Conservation (phyloP, 1,139 yeast genomes). For the Kazachstania sp. region DNA sequence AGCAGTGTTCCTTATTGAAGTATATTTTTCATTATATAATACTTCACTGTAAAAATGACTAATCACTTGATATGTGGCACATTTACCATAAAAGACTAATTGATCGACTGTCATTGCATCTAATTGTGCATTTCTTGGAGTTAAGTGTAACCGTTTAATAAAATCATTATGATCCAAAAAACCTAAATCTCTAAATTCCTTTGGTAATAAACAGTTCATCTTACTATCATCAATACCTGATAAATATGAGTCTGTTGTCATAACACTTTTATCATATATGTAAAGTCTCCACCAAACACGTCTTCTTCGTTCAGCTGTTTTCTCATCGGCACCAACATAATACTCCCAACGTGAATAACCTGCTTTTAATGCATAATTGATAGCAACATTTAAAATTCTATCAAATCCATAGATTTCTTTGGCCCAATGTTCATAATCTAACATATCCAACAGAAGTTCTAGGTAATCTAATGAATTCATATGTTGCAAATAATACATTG, state of each 20-base stretch:
- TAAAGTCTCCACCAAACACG: slow-evolving; percentile 23
- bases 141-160: slow-evolving; percentile 12
- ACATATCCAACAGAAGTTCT: slow-evolving; percentile 20
- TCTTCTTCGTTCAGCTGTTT: slow-evolving; percentile 18
- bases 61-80: slow-evolving; percentile 12
- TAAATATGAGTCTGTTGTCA: slow-evolving; percentile 14
- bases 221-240: slow-evolving; percentile 18
- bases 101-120: slow-evolving; percentile 10
- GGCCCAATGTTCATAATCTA: slow-evolving; percentile 19
- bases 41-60: slow-evolving; percentile 19
- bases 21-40: slow-evolving; percentile 21
- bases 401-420: slow-evolving; percentile 22
- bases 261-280: slow-evolving; percentile 13
- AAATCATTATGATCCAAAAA: slow-evolving; percentile 21
- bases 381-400: slow-evolving; percentile 21
- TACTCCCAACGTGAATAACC: slow-evolving; percentile 27
- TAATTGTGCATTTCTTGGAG: slow-evolving; percentile 7
- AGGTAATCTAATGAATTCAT: slow-evolving; percentile 21
- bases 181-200: slow-evolving; percentile 20
- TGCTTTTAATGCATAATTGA: slow-evolving; percentile 18
- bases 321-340: slow-evolving; percentile 21
- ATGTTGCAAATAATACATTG: slow-evolving; percentile 20
- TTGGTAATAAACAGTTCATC: slow-evolving; percentile 23
- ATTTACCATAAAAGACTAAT: slow-evolving; percentile 16
- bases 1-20: slow-evolving; percentile 23